A percentile compares a stretch with the other conserved stretches of the same genome.
These are phyloP conservation scores for Spathaspora gorwiae DNA, from an alignment of 805 yeast species.

Conservation along the genomic window DNA sequence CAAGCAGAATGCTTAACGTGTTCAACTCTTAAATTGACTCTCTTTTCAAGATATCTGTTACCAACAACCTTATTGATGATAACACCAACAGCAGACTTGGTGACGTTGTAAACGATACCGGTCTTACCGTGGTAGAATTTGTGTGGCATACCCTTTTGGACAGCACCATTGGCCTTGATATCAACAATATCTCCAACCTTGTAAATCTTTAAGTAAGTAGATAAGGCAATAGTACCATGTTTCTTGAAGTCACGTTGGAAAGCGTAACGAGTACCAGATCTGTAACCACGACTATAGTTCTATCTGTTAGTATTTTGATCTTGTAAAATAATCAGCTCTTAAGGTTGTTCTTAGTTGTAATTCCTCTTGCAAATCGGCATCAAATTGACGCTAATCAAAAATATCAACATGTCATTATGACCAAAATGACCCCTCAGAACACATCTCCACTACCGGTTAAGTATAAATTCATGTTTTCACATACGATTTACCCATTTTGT, in stretches of 20 bases:
- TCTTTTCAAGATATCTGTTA: slow-evolving; percentile 98
- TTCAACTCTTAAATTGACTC: slow-evolving; percentile 97
- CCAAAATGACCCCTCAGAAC: too few relatives aligned
- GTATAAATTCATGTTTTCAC: slow-evolving; percentile 7
- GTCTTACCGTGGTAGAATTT: slow-evolving; percentile 99
- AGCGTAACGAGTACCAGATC: slow-evolving; percentile 99
- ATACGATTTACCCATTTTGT: slow-evolving; percentile 29
- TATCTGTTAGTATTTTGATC: too few relatives aligned
- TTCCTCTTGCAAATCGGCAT: too few relatives aligned
- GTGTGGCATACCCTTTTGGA: slow-evolving; percentile 99
- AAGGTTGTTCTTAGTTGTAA: too few relatives aligned
- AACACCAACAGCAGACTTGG: slow-evolving; percentile 98
- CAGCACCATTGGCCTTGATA: slow-evolving; percentile 98
- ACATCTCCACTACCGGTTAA: too few relatives aligned
- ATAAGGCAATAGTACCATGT: slow-evolving; percentile 91
- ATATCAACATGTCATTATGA: too few relatives aligned
- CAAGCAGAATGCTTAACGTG: slow-evolving; percentile 99
- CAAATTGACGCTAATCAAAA: too few relatives aligned
- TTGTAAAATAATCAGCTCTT: too few relatives aligned
- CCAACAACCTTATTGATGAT: slow-evolving; percentile 98
- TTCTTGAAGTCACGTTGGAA: slow-evolving; percentile 99
- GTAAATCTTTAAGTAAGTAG: slow-evolving; percentile 96
- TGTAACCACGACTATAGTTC: slow-evolving; percentile 74
- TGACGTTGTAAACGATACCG: slow-evolving; percentile 97
- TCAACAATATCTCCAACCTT: slow-evolving; percentile 99